Base-by-base conservation (phyloP, 208 protist species). In the Leishmania arabica region DNA sequence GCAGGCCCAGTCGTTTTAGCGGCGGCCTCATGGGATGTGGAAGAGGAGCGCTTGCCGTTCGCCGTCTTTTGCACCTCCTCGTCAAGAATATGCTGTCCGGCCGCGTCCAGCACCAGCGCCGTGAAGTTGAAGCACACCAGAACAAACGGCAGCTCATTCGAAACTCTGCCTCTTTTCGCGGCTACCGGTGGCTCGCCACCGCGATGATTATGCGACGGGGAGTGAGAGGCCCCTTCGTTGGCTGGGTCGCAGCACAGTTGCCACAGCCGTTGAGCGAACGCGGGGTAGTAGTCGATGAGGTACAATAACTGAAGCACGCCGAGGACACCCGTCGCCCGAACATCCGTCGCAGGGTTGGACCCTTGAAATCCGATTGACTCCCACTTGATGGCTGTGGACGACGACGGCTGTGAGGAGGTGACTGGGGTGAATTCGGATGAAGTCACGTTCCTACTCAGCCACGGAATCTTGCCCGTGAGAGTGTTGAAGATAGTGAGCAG, bases 331-430 rank as follows among this genome's bases (percentile, higher is more conserved):
- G 91, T 94, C 31, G 86, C 89, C 34, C 94, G 94, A 47, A 95
- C 84, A 68, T 97, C 94, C 13, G 94, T 97, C 7, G 91, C 90
- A 19, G 94, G 94, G 77, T 97, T 90, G 60, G 68, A 78, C 34
- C 94, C 94, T 72, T 97, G 94, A 77, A 97, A 97, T 4, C 94
- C 94, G 21, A 97, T 83, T 3, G 54, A 69, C 77, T 97, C 91
- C 92, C 94, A 97, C 53, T 78, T 66, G 3, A 91, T 79, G 3
- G 69, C 45, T n/a, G 72, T 83, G 13, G 80, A 42, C 37, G 76
- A 81, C 49, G 78, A 75, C 54, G 70, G 71, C 37, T 40, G 70
- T 27, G 65, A 77, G 37, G 34, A 17, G 0, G 5, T 19, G 17
- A 6, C 9, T 0, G 37, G 8, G 24, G 11, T 37, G 45, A n/a